Evolutionary conservation across 768 basidiomycete genomes (phyloP).

Genomic region (Russula compacta): DNA sequence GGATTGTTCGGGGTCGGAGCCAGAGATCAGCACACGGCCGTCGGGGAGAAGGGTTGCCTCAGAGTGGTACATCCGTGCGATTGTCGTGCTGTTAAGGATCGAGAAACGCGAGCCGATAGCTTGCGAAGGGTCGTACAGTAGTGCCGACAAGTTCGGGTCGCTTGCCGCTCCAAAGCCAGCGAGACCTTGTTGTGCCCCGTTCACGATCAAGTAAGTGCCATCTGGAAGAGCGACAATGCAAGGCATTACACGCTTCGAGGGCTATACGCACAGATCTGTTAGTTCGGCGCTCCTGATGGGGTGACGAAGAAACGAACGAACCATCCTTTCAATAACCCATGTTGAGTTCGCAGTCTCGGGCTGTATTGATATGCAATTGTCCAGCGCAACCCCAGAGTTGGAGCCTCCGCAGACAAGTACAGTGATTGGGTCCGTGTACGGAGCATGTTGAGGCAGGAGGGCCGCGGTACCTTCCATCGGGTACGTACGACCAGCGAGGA

Average conservation of each 20-base stretch:
- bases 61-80: conserved; percentile 72
- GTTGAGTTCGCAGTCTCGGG: conserved; percentile 54
- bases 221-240: conserved; percentile 65
- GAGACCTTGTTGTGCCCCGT: conserved; percentile 60
- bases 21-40: conserved; percentile 65
- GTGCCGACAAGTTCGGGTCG: conserved; percentile 52
- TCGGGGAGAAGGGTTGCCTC: conserved; percentile 68
- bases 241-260: conserved; percentile 65
- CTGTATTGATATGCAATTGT: conserved; percentile 62
- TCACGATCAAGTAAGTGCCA: conserved; percentile 67
- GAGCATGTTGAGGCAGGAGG: conserved; percentile 58
- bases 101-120: conserved; percentile 51
- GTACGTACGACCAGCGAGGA: conserved; percentile 64
- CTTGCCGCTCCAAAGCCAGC: conserved; percentile 65
- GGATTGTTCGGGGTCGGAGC: conserved; percentile 58
- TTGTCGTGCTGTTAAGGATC: conserved; percentile 55
- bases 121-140: conserved; percentile 61
- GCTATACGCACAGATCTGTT: conserved; percentile 30
- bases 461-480: conserved; percentile 66
- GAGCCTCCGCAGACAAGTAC: conserved; percentile 76
- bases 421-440: conserved; percentile 62
- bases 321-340: conserved; percentile 77
- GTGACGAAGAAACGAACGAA: conserved; percentile 26
- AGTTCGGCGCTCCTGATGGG: neutral
- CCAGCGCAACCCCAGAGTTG: conserved; percentile 42